Evolutionary conservation across 371 early-diverging fungal genomes (phyloP).

Genomic region (Chytridium lagenaria): DNA sequence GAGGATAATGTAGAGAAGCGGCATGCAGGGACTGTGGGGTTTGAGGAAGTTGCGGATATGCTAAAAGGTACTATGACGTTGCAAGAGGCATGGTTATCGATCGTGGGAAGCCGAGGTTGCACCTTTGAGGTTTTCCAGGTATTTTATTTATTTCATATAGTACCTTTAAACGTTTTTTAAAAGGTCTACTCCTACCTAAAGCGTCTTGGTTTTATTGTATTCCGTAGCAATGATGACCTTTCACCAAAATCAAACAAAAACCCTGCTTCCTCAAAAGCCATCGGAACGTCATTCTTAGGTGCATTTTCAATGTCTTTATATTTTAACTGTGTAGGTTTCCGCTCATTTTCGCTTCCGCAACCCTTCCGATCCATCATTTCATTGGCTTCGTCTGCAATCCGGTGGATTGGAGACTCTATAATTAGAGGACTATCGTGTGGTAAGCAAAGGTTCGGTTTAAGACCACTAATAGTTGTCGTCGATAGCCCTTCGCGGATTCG

Average conservation of each 20-base stretch:
- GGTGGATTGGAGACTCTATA: no score
- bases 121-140: constrained; percentile 1
- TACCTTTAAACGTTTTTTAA: neutral
- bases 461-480: no score
- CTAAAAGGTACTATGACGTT: no score
- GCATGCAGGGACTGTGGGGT: neutral
- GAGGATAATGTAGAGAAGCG: neutral
- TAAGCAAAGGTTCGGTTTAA: no score
- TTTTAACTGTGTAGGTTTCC: no score
- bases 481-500: no score
- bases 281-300: constrained; percentile 8
- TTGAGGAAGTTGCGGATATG: neutral
- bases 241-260: neutral
- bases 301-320: no score
- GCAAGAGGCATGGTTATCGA: neutral
- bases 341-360: no score
- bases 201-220: neutral
- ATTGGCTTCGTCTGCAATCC: no score
- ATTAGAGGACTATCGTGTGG: no score
- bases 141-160: neutral
- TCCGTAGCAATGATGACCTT: neutral
- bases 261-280: neutral
- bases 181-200: constrained; percentile 3
- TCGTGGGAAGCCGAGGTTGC: neutral
- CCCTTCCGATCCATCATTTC: no score